These are phyloP conservation scores for Pharus latifolius DNA, from an alignment of 176 grass and related monocot genomes.

Conservation along the genomic window DNA sequence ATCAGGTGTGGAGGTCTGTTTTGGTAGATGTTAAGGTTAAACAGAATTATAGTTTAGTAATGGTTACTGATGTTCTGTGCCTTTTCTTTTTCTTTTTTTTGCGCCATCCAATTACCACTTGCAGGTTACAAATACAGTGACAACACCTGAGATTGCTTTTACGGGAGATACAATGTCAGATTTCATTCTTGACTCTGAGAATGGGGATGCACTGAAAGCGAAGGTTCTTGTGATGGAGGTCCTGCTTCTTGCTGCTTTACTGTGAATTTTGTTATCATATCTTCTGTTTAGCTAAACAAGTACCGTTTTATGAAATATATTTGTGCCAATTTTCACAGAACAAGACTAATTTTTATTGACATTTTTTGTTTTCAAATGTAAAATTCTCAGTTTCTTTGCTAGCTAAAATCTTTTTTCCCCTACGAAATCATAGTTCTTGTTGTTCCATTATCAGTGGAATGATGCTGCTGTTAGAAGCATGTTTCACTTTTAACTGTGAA, in stretches of 20 bases:
- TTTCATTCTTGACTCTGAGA: constrained; percentile 85
- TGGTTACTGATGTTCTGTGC: background rate
- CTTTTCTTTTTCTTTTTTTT: background rate
- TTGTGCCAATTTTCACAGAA: too few relatives aligned
- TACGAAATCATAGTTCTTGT: too few relatives aligned
- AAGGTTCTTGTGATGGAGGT: constrained; percentile 81
- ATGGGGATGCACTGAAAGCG: constrained; percentile 50
- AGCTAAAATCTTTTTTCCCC: too few relatives aligned
- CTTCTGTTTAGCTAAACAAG: background rate
- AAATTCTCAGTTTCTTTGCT: too few relatives aligned
- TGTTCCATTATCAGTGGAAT: constrained; percentile 6
- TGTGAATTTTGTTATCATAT: background rate
- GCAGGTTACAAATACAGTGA: constrained; percentile 68
- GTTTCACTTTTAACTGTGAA: too few relatives aligned
- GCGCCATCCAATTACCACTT: background rate
- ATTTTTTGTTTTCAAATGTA: background rate
- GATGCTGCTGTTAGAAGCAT: background rate
- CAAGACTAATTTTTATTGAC: background rate
- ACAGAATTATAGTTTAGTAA: background rate
- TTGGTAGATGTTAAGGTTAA: constrained; percentile 10
- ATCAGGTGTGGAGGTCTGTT: constrained; percentile 81
- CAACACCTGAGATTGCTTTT: constrained; percentile 84
- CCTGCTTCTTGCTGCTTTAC: background rate
- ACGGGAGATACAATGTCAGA: constrained; percentile 86
- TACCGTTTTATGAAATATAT: too few relatives aligned